These are phyloP conservation scores for Pseudognaphalium luteoalbum DNA, from an alignment of 129 eudicot species.

Conservation along the genomic window DNA sequence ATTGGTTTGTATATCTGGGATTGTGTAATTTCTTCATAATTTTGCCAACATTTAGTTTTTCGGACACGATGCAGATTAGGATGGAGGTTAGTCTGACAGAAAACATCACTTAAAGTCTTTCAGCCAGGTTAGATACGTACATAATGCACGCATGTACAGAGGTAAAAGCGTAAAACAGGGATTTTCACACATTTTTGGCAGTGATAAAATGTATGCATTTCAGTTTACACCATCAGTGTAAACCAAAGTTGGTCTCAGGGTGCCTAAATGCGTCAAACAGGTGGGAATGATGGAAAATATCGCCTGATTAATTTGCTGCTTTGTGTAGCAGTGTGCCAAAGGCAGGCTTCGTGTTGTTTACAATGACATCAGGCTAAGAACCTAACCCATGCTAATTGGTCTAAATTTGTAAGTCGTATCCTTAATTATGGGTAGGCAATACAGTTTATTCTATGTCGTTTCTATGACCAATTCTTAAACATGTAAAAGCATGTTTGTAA, in stretches of 20 bases:
- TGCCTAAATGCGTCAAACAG: conserved; percentile 13
- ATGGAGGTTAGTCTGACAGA: conserved; percentile 28
- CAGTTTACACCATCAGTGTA: conserved; percentile 22
- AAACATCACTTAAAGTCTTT: conserved; percentile 13
- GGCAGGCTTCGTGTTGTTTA: not conserved
- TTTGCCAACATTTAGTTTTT: conserved; percentile 7
- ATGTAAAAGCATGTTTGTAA: no score
- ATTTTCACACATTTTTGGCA: conserved; percentile 28
- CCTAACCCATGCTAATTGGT: no score
- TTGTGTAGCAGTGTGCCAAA: no score
- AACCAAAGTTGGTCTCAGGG: conserved; percentile 10
- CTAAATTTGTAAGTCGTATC: no score
- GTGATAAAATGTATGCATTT: conserved; percentile 31
- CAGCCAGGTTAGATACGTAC: conserved; percentile 23
- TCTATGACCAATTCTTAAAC: no score
- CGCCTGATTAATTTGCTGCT: not conserved
- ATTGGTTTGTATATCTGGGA: not conserved
- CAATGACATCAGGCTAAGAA: not conserved
- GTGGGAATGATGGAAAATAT: conserved; percentile 25
- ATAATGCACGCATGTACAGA: conserved; percentile 26
- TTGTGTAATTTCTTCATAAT: conserved; percentile 5
- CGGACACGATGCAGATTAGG: conserved; percentile 15
- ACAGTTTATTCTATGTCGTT: no score
- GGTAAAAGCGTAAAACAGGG: conserved; percentile 14
- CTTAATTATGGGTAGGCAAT: no score